A percentile compares a stretch with the other conserved stretches of the same genome.
These are phyloP conservation scores for Cercospora sp. DNA, from an alignment of 2,329 filamentous ascomycete genomes.

Conservation along the genomic window DNA sequence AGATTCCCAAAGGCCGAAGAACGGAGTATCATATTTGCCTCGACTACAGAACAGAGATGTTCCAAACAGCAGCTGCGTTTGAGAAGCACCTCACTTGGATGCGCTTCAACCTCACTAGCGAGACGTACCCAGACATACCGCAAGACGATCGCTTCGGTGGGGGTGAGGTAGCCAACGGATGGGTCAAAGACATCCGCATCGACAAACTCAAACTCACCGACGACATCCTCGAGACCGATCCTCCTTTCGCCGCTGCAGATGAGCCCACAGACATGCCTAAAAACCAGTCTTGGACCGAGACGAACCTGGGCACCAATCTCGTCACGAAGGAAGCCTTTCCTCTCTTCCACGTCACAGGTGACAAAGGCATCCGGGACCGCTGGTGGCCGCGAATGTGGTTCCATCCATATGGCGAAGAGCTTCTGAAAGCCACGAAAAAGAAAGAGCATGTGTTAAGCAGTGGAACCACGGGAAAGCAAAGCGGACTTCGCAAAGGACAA, in stretches of 20 bases:
- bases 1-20: conserved; percentile 20
- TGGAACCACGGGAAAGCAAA: neutral
- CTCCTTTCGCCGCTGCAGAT: conserved; percentile 19
- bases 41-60: conserved; percentile 31
- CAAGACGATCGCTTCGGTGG: neutral
- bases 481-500: conserved; percentile 1
- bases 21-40: conserved; percentile 31
- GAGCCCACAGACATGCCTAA: conserved; percentile 1
- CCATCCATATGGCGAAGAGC: conserved; percentile 23
- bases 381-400: conserved; percentile 35
- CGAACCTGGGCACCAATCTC: conserved; percentile 28
- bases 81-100: conserved; percentile 29
- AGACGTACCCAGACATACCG: conserved; percentile 10
- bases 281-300: conserved; percentile 23
- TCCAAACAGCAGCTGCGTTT: conserved; percentile 29
- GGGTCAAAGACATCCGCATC: conserved; percentile 16
- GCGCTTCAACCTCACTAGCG: conserved; percentile 27
- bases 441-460: conserved; percentile 17
- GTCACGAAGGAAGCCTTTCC: conserved; percentile 26
- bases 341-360: conserved; percentile 29
- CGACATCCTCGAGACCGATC: conserved; percentile 20
- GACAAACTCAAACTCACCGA: conserved; percentile 22
- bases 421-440: conserved; percentile 22
- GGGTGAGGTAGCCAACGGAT: conserved; percentile 7
- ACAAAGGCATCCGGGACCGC: conserved; percentile 24